Conservation (phyloP, 2,329 filamentous ascomycete genomes). For the Cytospora piceae region DNA sequence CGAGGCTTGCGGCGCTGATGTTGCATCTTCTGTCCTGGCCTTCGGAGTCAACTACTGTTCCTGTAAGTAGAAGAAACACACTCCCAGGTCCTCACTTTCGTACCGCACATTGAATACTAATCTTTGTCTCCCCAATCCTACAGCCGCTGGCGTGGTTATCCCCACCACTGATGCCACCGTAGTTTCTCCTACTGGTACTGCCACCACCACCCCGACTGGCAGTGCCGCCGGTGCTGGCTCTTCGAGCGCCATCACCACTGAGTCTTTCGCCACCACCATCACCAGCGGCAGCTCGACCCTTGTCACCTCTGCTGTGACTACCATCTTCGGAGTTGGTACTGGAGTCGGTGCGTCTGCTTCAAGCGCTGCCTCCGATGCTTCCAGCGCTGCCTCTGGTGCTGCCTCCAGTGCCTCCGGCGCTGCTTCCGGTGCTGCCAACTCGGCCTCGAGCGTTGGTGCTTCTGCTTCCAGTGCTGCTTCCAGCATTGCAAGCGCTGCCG, state of each 20-base stretch:
- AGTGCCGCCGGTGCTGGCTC: slow-evolving; percentile 22
- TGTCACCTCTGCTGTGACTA: slow-evolving; percentile 44
- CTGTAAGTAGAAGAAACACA: slow-evolving; percentile 36
- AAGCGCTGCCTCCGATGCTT: slow-evolving; percentile 31
- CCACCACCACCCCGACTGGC: slow-evolving; percentile 33
- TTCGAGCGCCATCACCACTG: slow-evolving; percentile 40
- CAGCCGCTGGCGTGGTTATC: slow-evolving; percentile 42
- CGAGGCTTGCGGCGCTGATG: slow-evolving; percentile 45
- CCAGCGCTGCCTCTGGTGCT: slow-evolving; percentile 30
- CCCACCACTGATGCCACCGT: slow-evolving; percentile 38
- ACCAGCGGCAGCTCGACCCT: slow-evolving; percentile 41
- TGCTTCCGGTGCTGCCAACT: slow-evolving; percentile 30
- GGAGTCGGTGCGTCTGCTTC: slow-evolving; percentile 33
- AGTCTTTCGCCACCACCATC: slow-evolving; percentile 43
- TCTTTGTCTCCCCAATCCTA: neutral
- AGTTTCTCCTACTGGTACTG: slow-evolving; percentile 27
- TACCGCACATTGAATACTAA: slow-evolving; percentile 30
- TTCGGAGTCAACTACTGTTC: slow-evolving; percentile 47
- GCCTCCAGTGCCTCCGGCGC: slow-evolving; percentile 30
- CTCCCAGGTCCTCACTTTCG: neutral
- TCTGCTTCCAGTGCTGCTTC: slow-evolving; percentile 31
- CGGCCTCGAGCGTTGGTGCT: slow-evolving; percentile 35
- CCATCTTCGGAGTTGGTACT: slow-evolving; percentile 37
- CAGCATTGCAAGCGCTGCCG: slow-evolving; percentile 31
- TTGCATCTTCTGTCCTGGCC: slow-evolving; percentile 43